phyloP scores from a whole-genome alignment of 805 yeast species.

The Schwanniomyces polymorphus region DNA sequence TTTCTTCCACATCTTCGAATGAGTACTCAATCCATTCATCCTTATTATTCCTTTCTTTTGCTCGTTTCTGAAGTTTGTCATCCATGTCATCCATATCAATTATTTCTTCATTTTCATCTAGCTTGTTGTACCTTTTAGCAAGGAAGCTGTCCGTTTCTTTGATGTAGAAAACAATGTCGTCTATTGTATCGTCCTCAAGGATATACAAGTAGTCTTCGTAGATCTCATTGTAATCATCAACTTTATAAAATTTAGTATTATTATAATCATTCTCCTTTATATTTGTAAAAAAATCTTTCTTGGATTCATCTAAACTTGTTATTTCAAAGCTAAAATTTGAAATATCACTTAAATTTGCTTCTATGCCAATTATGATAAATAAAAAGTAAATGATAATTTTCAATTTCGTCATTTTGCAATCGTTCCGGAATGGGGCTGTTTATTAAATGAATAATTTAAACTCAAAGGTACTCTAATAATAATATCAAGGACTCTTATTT shows the following conservation, averaged over 20 bases:
- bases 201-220: background rate
- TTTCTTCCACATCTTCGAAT: slow-evolving; percentile 4
- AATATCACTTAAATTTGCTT: too few relatives aligned
- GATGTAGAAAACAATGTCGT: slow-evolving; percentile 2
- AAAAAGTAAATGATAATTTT: too few relatives aligned
- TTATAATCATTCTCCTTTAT: background rate
- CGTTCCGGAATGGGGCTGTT: too few relatives aligned
- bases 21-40: slow-evolving; percentile 11
- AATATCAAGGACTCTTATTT: too few relatives aligned
- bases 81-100: slow-evolving; percentile 4
- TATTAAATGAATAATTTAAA: too few relatives aligned
- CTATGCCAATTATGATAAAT: too few relatives aligned
- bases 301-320: background rate
- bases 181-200: background rate
- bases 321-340: background rate
- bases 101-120: background rate
- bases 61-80: background rate
- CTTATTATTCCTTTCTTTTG: background rate
- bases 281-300: background rate
- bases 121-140: background rate
- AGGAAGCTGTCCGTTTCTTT: slow-evolving; percentile 2
- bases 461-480: too few relatives aligned
- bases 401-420: too few relatives aligned
- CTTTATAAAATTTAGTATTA: background rate
- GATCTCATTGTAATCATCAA: slow-evolving; percentile 2